A percentile compares a stretch with the other conserved stretches of the same genome.
Conservation (phyloP, 208 protist genomes). For the Leishmania tropica region DNA sequence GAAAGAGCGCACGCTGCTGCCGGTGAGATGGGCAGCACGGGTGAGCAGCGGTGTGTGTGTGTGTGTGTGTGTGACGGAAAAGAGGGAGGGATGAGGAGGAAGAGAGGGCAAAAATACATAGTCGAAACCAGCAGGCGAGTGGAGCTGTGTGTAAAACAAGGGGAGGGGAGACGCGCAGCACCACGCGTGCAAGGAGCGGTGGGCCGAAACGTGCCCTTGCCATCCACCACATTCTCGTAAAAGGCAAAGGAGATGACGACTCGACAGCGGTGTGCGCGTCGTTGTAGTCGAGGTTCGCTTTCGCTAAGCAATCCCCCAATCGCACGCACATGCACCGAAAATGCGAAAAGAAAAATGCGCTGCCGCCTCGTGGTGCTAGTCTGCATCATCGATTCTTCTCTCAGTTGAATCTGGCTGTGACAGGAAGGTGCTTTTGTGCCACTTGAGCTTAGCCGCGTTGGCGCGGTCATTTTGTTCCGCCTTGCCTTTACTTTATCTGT, state of each 20-base stretch:
- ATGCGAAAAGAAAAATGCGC: neutral
- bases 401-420: neutral
- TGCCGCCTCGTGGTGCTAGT: neutral
- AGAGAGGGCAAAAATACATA: neutral
- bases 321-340: neutral
- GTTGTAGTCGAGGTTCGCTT: neutral
- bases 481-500: neutral
- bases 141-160: neutral
- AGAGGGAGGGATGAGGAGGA: neutral
- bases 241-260: neutral
- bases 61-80: neutral
- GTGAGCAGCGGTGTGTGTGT: neutral
- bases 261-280: neutral
- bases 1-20: slow-evolving; percentile 35
- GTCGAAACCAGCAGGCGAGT: neutral
- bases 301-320: neutral
- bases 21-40: neutral
- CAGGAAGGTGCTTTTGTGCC: neutral
- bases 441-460: neutral
- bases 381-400: neutral
- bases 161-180: neutral
- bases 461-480: neutral
- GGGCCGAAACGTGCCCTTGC: neutral
- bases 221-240: neutral
- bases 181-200: neutral